phyloP scores from a whole-genome alignment of 345 rosid species.

The Pseudoturritis turrita region DNA sequence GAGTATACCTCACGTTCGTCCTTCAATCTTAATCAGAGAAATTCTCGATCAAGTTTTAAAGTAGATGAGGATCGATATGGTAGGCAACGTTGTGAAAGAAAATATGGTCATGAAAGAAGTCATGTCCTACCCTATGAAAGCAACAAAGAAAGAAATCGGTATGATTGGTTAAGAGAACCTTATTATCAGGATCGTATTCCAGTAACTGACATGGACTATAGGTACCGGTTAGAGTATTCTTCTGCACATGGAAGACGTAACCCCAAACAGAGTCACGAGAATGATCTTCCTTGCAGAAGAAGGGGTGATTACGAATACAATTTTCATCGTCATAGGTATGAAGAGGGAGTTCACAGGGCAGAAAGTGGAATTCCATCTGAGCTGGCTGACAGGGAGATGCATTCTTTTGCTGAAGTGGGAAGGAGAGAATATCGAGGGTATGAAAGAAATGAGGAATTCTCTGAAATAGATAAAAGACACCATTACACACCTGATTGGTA shows the following conservation, averaged over 20 bases:
- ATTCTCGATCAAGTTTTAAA: slow-evolving; percentile 24
- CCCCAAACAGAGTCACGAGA: slow-evolving; percentile 26
- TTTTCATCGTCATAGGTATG: slow-evolving; percentile 24
- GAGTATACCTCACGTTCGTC: slow-evolving; percentile 19
- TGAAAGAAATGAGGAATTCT: slow-evolving; percentile 31
- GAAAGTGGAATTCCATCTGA: slow-evolving; percentile 23
- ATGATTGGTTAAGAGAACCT: slow-evolving; percentile 16
- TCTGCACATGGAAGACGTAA: slow-evolving; percentile 20
- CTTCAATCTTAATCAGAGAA: slow-evolving; percentile 15
- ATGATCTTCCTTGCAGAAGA: slow-evolving; percentile 25
- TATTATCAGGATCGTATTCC: slow-evolving; percentile 26
- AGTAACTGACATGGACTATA: slow-evolving; percentile 21
- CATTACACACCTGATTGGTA: slow-evolving; percentile 25
- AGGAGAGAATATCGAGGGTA: slow-evolving; percentile 19
- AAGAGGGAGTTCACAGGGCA: slow-evolving; percentile 25
- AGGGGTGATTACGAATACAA: slow-evolving; percentile 24
- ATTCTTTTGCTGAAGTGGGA: slow-evolving; percentile 25
- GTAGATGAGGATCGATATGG: slow-evolving; percentile 28
- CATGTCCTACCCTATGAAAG: slow-evolving; percentile 21
- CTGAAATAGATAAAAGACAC: slow-evolving; percentile 35
- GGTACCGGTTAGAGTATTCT: slow-evolving; percentile 26
- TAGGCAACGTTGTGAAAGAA: slow-evolving; percentile 28
- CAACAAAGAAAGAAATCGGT: slow-evolving; percentile 23
- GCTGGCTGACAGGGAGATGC: slow-evolving; percentile 29
- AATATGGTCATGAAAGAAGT: slow-evolving; percentile 28